Percentiles rank a stretch among this genome's conserved stretches.
phyloP scores from a whole-genome alignment of 108 stramenopile genomes.

The Fragilaria radians region DNA sequence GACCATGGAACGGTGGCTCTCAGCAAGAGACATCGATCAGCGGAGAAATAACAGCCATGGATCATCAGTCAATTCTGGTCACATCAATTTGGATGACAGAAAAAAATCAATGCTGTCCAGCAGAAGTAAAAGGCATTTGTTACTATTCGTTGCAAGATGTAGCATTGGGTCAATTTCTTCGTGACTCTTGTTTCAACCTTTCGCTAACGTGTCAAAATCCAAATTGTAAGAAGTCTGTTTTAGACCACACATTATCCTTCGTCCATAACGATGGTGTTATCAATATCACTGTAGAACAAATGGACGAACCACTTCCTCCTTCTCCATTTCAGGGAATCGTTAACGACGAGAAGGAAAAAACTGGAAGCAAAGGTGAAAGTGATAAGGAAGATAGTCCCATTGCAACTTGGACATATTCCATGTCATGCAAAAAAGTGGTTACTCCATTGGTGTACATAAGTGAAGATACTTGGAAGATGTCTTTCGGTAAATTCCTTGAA shows the following conservation, averaged over 20 bases:
- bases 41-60: conserved; percentile 70
- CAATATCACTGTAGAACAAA: conserved; percentile 82
- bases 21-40: conserved; percentile 52
- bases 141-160: conserved; percentile 92
- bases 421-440: conserved; percentile 75
- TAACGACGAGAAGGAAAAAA: background rate
- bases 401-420: conserved; percentile 92
- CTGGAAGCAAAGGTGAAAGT: conserved; percentile 9
- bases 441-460: conserved; percentile 76
- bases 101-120: conserved; percentile 87
- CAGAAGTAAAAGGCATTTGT: conserved; percentile 94
- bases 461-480: conserved; percentile 93
- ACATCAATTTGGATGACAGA: conserved; percentile 94
- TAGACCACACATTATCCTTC: conserved; percentile 89
- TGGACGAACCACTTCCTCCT: conserved; percentile 69
- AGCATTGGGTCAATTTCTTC: conserved; percentile 88
- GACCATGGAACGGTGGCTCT: conserved; percentile 82
- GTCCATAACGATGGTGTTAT: conserved; percentile 89
- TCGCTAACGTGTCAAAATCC: conserved; percentile 87
- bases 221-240: conserved; percentile 86
- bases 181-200: conserved; percentile 92
- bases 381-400: conserved; percentile 51
- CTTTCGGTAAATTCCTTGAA: conserved; percentile 96
- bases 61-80: conserved; percentile 90
- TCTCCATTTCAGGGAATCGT: conserved; percentile 17